Evolutionary conservation across 495 filamentous ascomycete genomes (phyloP).

Genomic region (Neurospora discreta): DNA sequence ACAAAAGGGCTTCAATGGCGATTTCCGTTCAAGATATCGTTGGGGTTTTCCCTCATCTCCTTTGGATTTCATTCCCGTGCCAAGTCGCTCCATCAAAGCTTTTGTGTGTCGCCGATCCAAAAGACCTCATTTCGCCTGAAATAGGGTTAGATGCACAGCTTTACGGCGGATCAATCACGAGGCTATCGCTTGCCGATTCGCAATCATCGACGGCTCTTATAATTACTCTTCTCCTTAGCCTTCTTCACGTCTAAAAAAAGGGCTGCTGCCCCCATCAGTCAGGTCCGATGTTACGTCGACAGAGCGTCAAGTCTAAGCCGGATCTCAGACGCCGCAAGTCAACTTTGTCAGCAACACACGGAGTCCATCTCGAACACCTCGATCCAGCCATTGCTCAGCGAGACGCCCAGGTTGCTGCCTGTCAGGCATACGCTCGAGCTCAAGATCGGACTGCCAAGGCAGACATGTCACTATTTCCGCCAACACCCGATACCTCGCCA

Average conservation of each 20-base stretch:
- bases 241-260: conserved; percentile 6
- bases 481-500: conserved; percentile 16
- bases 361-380: conserved; percentile 34
- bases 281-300: conserved; percentile 35
- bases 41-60: background rate
- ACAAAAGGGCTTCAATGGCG: background rate
- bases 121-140: conserved; percentile 7
- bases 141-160: conserved; percentile 16
- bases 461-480: conserved; percentile 25
- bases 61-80: background rate
- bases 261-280: conserved; percentile 3
- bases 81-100: background rate
- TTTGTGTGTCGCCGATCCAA: conserved; percentile 1
- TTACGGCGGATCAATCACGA: conserved; percentile 6
- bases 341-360: conserved; percentile 42
- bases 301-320: conserved; percentile 27
- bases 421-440: conserved; percentile 50
- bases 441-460: conserved; percentile 32
- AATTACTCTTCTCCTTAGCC: conserved; percentile 5
- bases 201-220: background rate
- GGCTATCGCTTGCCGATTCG: background rate
- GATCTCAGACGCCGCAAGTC: conserved; percentile 52
- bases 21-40: background rate
- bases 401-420: conserved; percentile 60
- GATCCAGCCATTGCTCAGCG: conserved; percentile 44